phyloP scores from a whole-genome alignment of 2,329 filamentous ascomycete species.

The Botrytis elliptica region DNA sequence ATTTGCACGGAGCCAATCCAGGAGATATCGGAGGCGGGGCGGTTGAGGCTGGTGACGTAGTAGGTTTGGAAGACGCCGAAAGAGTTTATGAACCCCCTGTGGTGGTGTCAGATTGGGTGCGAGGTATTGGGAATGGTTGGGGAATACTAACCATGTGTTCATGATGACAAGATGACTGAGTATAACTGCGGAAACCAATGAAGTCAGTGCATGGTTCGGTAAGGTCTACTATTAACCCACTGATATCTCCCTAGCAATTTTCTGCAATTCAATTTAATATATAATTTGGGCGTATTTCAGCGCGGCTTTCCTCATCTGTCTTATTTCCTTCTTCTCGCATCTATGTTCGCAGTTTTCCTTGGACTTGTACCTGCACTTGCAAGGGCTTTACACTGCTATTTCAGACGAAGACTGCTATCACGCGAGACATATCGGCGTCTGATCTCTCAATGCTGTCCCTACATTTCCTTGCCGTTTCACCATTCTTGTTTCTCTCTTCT shows the following conservation, averaged over 20 bases:
- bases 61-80: conserved; percentile 48
- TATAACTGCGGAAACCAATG: conserved; percentile 22
- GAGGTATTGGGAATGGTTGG: not conserved
- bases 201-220: not conserved
- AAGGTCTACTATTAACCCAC: not conserved
- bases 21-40: conserved; percentile 42
- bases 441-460: not conserved
- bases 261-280: not conserved
- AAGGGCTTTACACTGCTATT: no score
- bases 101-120: not conserved
- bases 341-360: not conserved
- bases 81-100: conserved; percentile 42
- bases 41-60: conserved; percentile 41
- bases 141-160: conserved; percentile 33
- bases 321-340: not conserved
- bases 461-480: not conserved
- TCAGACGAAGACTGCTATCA: not conserved
- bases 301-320: not conserved
- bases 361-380: not conserved
- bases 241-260: not conserved
- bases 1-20: conserved; percentile 49
- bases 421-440: no score
- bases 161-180: conserved; percentile 36
- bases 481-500: not conserved
- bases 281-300: not conserved